phyloP scores from a whole-genome alignment of 768 basidiomycete genomes.

The Suillus variegatus region DNA sequence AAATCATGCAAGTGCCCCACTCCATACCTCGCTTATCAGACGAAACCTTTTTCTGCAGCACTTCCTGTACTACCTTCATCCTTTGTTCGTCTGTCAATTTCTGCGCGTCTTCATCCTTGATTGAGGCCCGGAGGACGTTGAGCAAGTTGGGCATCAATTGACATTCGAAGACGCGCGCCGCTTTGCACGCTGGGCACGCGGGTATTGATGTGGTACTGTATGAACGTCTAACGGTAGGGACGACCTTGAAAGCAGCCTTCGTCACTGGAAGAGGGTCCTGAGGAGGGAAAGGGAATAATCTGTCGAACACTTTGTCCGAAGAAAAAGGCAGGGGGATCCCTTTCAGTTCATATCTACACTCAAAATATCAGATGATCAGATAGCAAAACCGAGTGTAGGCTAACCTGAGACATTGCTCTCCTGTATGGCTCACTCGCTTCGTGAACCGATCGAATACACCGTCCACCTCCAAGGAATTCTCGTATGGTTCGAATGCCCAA shows the following conservation, averaged over 20 bases:
- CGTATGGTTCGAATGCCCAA: slow-evolving; percentile 77
- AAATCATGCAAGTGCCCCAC: slow-evolving; percentile 92
- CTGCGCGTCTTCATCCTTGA: slow-evolving; percentile 23
- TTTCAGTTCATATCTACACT: slow-evolving; percentile 78
- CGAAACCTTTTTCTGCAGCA: slow-evolving; percentile 48
- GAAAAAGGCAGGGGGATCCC: slow-evolving; percentile 85
- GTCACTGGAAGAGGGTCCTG: slow-evolving; percentile 52
- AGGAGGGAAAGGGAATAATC: slow-evolving; percentile 67
- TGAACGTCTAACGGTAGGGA: slow-evolving; percentile 41
- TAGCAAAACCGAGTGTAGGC: not conserved
- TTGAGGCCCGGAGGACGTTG: slow-evolving; percentile 56
- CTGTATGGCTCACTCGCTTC: slow-evolving; percentile 66
- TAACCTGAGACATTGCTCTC: slow-evolving; percentile 87
- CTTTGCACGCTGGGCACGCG: slow-evolving; percentile 65
- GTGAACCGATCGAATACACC: slow-evolving; percentile 86
- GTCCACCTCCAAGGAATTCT: slow-evolving; percentile 78
- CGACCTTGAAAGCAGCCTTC: slow-evolving; percentile 60
- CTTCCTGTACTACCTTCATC: slow-evolving; percentile 57
- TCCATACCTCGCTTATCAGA: slow-evolving; percentile 73
- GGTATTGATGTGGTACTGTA: slow-evolving; percentile 62
- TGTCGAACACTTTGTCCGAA: slow-evolving; percentile 70
- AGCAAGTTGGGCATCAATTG: slow-evolving; percentile 96
- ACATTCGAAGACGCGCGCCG: slow-evolving; percentile 80
- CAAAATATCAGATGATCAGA: slow-evolving; percentile 3
- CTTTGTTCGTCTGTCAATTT: slow-evolving; percentile 68